These are phyloP conservation scores for Cyclotella choctawhatcheeana DNA, from an alignment of 108 stramenopile genomes.

Conservation along the genomic window DNA sequence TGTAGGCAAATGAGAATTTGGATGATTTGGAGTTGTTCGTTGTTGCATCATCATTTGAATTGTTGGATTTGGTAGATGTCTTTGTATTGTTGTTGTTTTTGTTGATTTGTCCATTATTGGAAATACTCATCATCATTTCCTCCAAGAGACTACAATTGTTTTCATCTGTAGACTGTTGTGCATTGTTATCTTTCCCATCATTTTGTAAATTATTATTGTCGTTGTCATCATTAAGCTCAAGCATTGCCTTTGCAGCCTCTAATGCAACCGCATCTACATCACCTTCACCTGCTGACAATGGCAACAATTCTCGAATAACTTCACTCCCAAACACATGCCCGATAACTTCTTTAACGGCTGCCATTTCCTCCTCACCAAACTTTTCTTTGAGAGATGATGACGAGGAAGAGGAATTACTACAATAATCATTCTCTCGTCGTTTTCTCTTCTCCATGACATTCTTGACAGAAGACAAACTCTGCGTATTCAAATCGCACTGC, in stretches of 20 bases:
- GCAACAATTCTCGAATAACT: slow-evolving; percentile 60
- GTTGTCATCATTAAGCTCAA: slow-evolving; percentile 13
- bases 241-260: slow-evolving; percentile 33
- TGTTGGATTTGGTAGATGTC: too few relatives aligned
- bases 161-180: background rate
- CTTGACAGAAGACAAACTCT: slow-evolving; percentile 57
- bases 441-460: slow-evolving; percentile 44
- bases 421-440: slow-evolving; percentile 13
- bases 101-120: too few relatives aligned
- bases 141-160: slow-evolving; percentile 14
- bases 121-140: slow-evolving; percentile 44
- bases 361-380: slow-evolving; percentile 20
- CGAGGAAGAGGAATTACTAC: too few relatives aligned
- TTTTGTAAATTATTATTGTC: background rate
- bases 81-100: background rate
- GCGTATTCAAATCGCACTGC: slow-evolving; percentile 71
- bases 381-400: too few relatives aligned
- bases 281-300: slow-evolving; percentile 36
- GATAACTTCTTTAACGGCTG: slow-evolving; percentile 78
- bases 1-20: slow-evolving; percentile 57
- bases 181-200: background rate
- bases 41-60: background rate
- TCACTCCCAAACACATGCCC: slow-evolving; percentile 74
- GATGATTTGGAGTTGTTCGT: background rate
- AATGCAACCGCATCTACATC: slow-evolving; percentile 46